Base-by-base conservation (phyloP, 805 yeast species). In the Candida xyloterini region DNA sequence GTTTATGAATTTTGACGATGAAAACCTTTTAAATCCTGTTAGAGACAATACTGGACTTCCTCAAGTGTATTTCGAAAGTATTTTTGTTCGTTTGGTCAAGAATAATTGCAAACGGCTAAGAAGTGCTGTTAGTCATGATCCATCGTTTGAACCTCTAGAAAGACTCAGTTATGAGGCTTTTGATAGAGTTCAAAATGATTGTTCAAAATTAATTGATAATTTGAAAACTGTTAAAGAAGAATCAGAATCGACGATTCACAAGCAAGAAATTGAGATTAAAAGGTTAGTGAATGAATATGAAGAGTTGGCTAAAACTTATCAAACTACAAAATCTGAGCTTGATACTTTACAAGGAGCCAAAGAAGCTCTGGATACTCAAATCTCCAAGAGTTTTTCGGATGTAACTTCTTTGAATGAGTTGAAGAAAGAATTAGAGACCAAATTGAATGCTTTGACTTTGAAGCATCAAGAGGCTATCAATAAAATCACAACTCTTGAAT, bases 21-120 rank as follows among this genome's bases (percentile, higher is more conserved):
- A 71, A 1, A 65, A 67, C 15, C 65, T 76, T 20, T 59, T 76
- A 16, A 66, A 69, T 13, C 76, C 81, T 2, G 68, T 69, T 4
- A 73, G 75, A 46, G 96, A 88, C 56, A 81, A 79, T 2, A 79
- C 95, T 1, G 99, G 99, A 1, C 71, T 91, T 29, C 99, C 98
- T 0, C 77, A 79, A 42, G 84, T 91, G 1, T 88, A 74, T 52
- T 83, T 93, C 55, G 82, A 81, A 42, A 57, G 74, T 0, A 62
- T 70, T 2, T 87, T 87, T 56, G 79, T 85, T 3, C 66, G 65
- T 3, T 64, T 89, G 36, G 65, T 93, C 30, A 79, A 79, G 46
- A 93, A 84, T 2, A 84, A 87, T 52, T 78, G 73, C 46, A 50
- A 62, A 7, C 71, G 96, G 42, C 76, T 93, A 20, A 74, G 74